Base-by-base conservation (phyloP, 176 grass and related monocot genomes). In the Raddia guianensis region DNA sequence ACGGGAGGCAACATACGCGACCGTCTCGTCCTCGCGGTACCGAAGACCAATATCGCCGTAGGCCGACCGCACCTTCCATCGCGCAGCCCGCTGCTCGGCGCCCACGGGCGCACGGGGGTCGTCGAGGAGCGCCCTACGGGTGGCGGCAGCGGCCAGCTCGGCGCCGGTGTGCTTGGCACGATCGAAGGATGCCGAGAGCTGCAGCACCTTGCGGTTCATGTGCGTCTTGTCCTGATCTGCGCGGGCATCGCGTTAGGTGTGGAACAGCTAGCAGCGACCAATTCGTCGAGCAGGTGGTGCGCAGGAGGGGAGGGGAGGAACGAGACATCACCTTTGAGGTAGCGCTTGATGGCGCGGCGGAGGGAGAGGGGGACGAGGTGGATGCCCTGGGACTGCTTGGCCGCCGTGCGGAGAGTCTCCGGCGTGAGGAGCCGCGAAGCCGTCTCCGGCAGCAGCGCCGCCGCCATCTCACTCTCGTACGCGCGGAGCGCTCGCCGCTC, bases 321-420 rank as follows among this genome's bases (percentile, higher is more conserved):
- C 20, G 4, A 51, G 80, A 20, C 5, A 37, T 69, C 75, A 93
- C 91, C 90, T 52, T 88, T 90, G 34, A 98, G 83, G 80, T 89
- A 92, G 66, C 91, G 87, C 76, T 94, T 98, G 78, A 98, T 94
- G 81, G 95, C 80, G 70, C 88, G 88, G 49, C 92, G 90, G 81
- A 98, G 95, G 65, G 88, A 78, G 78, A 94, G 80, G 48, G 88
- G 95, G 12, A 98, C 81, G 53, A 84, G 86, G 56, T 91, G 86
- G 69, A 98, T 92, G 8, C 92, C 92, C 81, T 92, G 76, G 12
- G 95, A 98, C 74, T 98, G 95, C 81, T 91, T 98, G 8, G 95
- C 90, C 68, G 87, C 92, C 42, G 86, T 78, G 49, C 90, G 90
- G 44, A 98, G 86, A 5, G 84, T 94, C 83, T 98, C 92, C 16